Base-by-base conservation (phyloP, 2,329 filamentous ascomycete species). In the Akanthomyces lecanii region DNA sequence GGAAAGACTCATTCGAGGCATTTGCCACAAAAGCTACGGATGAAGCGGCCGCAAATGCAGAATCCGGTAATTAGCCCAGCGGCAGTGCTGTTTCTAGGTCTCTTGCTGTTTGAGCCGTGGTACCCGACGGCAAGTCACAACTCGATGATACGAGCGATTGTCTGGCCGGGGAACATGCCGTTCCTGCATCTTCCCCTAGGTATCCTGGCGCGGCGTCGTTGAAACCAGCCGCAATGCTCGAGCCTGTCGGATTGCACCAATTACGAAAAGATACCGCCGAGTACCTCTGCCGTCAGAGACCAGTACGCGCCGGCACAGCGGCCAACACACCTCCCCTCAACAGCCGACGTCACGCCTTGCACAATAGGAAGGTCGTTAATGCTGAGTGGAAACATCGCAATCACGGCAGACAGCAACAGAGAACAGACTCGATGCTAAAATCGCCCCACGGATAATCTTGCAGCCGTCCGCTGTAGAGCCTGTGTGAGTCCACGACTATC, bases 381-480 rank as follows among this genome's bases (percentile, higher is more conserved):
- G n/a, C 28, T 8, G 14, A 21, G 36, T 25, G 52, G 33, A 42
- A 42, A 25, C 51, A 36, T 53, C 33, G 51, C 38, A 21, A 21
- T 30, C 33, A 42, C 33, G 33, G 52, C 36, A 36, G 16, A n/a
- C 10, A 52, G 16, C 21, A 36, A 4, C 16, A 36, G 33, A 36
- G 33, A 38, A 38, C 50, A 23, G 50, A 53, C 30, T 28, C 8
- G 36, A 38, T 21, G 36, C 52, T 40, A 55, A 55, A 28, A 42
- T 42, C 52, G 52, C 52, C 52, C 30, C n/a, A 30, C 50, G 50
- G 50, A 53, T 38, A 21, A 40, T 55, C 36, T 55, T 55, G 16
- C 14, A 55, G 52, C 33, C 52, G 36, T 12, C 21, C 36, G 36
- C n/a, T 16, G 18, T 21, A 42, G 14, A 23, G 21, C 18, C 10